phyloP scores from a whole-genome alignment of 352 stramenopile species.

The Phytophthora ohioensis region DNA sequence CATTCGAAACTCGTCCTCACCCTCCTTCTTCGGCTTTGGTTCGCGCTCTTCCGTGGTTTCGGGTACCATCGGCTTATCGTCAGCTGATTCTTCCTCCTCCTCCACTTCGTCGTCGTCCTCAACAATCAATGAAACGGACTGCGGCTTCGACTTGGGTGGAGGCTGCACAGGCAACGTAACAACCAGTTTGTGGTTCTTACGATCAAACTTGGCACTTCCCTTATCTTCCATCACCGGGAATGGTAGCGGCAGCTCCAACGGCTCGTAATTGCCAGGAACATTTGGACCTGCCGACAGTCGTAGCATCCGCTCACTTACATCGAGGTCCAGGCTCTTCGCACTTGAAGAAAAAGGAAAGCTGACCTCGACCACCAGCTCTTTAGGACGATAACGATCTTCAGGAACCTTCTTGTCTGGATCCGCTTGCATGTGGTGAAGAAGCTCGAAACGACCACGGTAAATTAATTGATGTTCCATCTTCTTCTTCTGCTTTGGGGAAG shows the following conservation, averaged over 20 bases:
- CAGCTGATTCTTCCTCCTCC: constrained; percentile 34
- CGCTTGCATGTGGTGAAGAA: constrained; percentile 80
- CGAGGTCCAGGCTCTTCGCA: constrained; percentile 68
- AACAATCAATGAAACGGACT: constrained; percentile 44
- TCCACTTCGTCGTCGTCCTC: constrained; percentile 45
- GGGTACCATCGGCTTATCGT: background rate
- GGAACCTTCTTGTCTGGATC: constrained; percentile 43
- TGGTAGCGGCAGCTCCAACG: constrained; percentile 67
- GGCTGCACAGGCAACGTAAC: constrained; percentile 86
- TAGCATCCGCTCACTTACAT: constrained; percentile 66
- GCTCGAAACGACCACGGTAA: constrained; percentile 75
- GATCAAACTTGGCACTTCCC: constrained; percentile 86
- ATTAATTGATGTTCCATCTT: constrained; percentile 70
- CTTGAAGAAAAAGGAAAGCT: constrained; percentile 63
- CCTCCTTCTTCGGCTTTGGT: constrained; percentile 21
- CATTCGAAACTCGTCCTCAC: constrained; percentile 64
- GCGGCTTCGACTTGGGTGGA: constrained; percentile 40
- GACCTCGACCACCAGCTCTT: constrained; percentile 75
- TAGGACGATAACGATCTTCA: constrained; percentile 51
- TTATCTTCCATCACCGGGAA: constrained; percentile 85
- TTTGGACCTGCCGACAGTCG: constrained; percentile 38
- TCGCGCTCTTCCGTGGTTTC: background rate
- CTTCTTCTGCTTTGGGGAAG: constrained; percentile 26
- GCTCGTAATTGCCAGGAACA: constrained; percentile 49
- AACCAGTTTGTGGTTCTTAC: constrained; percentile 71